Base-by-base conservation (phyloP, 371 early-diverging fungal genomes). In the Apophysomyces elegans region DNA sequence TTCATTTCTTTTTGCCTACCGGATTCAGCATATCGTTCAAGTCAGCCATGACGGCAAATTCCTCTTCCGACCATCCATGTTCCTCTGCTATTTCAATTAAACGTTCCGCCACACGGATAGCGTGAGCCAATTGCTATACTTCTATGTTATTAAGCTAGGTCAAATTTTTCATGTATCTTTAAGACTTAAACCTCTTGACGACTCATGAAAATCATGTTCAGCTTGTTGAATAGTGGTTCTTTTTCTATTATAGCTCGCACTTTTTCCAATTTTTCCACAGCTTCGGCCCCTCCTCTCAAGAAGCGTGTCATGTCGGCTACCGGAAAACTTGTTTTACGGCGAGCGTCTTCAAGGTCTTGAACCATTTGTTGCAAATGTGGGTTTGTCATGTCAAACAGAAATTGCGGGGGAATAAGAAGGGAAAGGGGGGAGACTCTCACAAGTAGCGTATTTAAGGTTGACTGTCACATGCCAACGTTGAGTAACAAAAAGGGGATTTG, bases 151-250 rank as follows among this genome's bases (percentile, higher is more conserved):
- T 45, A 45, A 26, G 32, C 32, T 26, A 2, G 32, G 43, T 47
- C 54, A 21, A 21, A 50, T 18, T 66, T 21, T 70, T 8, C 12
- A 21, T 32, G 62, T 72, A 50, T 9, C 32, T 50, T n/a, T 0
- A 21, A 0, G 9, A 50, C 32, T 26, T 26, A 21, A 50, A 80
- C 83, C 63, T 83, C 74, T 66, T 75, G 68, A 26, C 83, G 63
- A 54, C 72, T 74, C 66, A 73, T 66, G 57, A 78, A 83, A 13
- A 67, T 65, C 39, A 72, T 65, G 0, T 59, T 59, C 7, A 72
- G 66, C 43, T 74, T 75, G 59, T 71, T 68, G 35, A 84, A 77
- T 44, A 79, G 57, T 7, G 88, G 84, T 41, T 87, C 88, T 14
- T 76, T 75, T 7, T 73, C 75, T 13, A 81, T 57, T 39, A 84